Conservation (phyloP, 2,329 filamentous ascomycete species). For the Botryotinia convoluta region DNA sequence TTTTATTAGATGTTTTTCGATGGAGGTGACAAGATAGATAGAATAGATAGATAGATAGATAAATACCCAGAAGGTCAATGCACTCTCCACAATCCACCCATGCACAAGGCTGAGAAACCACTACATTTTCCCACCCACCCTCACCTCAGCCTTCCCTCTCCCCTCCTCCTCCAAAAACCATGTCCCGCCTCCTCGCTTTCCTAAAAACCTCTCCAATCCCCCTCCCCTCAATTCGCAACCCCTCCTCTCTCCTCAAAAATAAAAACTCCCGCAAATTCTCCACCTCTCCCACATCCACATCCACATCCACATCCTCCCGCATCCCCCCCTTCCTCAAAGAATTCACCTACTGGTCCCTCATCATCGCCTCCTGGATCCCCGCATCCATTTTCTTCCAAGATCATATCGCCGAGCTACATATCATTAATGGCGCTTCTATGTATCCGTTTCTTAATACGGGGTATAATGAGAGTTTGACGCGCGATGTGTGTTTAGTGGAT, state of each 20-base stretch:
- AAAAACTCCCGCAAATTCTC: neutral
- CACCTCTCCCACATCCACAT: neutral
- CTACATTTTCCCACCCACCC: neutral
- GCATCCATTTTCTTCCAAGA: constrained; percentile 60
- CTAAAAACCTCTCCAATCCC: neutral
- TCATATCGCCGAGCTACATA: constrained; percentile 56
- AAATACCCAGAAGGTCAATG: neutral
- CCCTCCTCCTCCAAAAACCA: neutral
- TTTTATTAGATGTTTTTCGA: neutral
- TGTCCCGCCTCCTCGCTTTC: neutral
- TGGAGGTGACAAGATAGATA: neutral
- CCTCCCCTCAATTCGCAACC: neutral
- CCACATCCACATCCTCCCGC: neutral
- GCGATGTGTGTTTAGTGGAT: constrained; percentile 57
- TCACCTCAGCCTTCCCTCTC: neutral
- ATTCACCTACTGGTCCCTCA: constrained; percentile 48
- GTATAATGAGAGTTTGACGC: constrained; percentile 52
- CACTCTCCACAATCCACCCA: neutral
- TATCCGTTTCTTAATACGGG: constrained; percentile 72
- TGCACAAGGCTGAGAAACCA: neutral
- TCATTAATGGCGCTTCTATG: constrained; percentile 67
- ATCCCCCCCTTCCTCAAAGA: constrained; percentile 31
- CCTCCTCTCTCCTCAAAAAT: neutral
- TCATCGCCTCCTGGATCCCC: constrained; percentile 60
- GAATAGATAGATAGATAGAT: neutral